phyloP scores from a whole-genome alignment of 345 rosid species.

The Moricandia moricandioides region DNA sequence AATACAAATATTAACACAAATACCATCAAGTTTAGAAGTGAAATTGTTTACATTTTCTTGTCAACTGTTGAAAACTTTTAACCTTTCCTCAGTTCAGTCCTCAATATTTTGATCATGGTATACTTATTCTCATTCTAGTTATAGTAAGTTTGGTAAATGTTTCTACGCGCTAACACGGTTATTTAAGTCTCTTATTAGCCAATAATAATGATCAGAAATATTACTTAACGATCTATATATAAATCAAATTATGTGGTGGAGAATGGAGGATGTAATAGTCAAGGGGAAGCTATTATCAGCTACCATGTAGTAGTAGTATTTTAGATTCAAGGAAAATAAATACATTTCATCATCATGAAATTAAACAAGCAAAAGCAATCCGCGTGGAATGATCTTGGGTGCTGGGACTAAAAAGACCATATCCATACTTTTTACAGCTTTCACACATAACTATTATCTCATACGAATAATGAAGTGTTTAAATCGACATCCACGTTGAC shows the following conservation, averaged over 20 bases:
- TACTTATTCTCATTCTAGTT: too few species aligned
- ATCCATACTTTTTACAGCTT: background rate
- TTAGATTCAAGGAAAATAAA: background rate
- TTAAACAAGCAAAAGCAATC: background rate
- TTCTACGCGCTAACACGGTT: too few species aligned
- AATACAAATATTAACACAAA: background rate
- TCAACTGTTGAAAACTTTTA: too few species aligned
- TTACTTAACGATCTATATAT: background rate
- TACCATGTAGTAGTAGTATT: background rate
- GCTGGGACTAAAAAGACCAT: background rate
- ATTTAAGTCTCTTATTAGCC: too few species aligned
- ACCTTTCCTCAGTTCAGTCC: too few species aligned
- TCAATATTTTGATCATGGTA: too few species aligned
- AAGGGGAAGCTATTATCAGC: background rate
- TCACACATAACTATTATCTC: background rate
- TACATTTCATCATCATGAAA: background rate
- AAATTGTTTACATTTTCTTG: too few species aligned
- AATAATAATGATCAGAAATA: too few species aligned
- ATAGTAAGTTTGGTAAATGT: too few species aligned
- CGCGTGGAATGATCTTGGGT: background rate
- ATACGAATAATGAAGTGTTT: background rate
- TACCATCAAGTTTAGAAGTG: background rate
- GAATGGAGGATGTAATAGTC: background rate
- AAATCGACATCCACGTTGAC: background rate
- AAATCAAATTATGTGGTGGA: background rate